phyloP scores from a whole-genome alignment of 108 stramenopile genomes.

The Pseudonitzschia delicatissima region DNA sequence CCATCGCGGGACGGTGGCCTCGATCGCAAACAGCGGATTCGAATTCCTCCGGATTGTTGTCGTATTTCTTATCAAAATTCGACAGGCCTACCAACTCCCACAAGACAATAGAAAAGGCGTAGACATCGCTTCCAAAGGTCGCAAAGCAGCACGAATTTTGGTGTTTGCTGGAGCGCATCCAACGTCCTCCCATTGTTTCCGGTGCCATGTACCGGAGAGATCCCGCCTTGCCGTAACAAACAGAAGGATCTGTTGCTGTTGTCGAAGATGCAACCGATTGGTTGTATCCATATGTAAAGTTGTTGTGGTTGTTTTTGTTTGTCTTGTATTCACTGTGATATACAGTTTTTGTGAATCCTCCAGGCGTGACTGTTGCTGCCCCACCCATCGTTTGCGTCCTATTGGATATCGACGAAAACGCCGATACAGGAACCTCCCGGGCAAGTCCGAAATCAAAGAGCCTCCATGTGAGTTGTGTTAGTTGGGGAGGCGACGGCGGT shows the following conservation, averaged over 20 bases:
- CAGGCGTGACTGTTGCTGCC: too few relatives aligned
- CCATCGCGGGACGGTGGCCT: background rate
- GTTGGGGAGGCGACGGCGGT: too few relatives aligned
- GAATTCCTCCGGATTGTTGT: constrained; percentile 5
- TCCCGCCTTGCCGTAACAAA: constrained; percentile 19
- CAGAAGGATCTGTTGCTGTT: background rate
- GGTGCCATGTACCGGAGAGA: constrained; percentile 52
- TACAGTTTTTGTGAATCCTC: too few relatives aligned
- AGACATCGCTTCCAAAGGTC: constrained; percentile 57
- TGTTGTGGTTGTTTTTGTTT: too few relatives aligned
- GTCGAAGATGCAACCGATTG: too few relatives aligned
- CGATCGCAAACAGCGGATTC: background rate
- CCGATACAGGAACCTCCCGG: constrained; percentile 15
- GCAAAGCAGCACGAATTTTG: constrained; percentile 12
- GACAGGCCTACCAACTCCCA: constrained; percentile 67
- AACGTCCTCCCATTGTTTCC: constrained; percentile 26
- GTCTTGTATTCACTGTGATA: too few relatives aligned
- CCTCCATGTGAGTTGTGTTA: too few relatives aligned
- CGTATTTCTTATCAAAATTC: constrained; percentile 29
- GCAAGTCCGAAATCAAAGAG: constrained; percentile 68
- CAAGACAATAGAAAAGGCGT: constrained; percentile 64
- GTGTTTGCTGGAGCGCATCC: background rate
- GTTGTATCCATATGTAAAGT: too few relatives aligned
- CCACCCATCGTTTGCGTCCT: too few relatives aligned
- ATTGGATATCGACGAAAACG: background rate